Conservation (phyloP, 331 rosid genomes). For the Acacia concinna region DNA sequence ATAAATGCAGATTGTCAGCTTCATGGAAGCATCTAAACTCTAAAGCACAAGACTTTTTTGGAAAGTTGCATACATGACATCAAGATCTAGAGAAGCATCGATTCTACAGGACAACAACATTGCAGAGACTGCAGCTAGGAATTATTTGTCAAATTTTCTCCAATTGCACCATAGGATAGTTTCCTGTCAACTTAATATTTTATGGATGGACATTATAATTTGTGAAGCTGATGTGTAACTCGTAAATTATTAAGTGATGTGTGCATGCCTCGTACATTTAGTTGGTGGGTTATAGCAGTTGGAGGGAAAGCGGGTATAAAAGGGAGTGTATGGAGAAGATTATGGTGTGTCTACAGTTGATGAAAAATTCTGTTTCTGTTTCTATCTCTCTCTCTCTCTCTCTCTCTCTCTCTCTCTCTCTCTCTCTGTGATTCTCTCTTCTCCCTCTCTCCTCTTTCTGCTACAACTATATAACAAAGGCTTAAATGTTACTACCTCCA, state of each 20-base stretch:
- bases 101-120: not conserved
- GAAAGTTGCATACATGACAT: constrained; percentile 16
- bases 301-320: not conserved
- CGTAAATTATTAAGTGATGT: not conserved
- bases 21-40: constrained; percentile 21
- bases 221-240: not conserved
- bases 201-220: not conserved
- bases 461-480: not conserved
- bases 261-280: not conserved
- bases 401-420: not conserved
- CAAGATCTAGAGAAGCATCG: constrained; percentile 13
- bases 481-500: not conserved
- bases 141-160: constrained; percentile 9
- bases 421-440: not conserved
- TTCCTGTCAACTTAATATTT: not conserved
- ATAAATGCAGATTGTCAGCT: constrained; percentile 32
- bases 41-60: constrained; percentile 19
- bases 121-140: not conserved
- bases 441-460: not conserved
- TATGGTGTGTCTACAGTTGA: not conserved
- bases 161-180: constrained; percentile 4
- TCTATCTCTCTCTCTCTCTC: not conserved
- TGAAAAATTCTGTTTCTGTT: not conserved
- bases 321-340: not conserved
- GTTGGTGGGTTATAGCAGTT: not conserved